Percentiles rank a stretch among this genome's conserved stretches.
Conservation (phyloP, 176 grass and related monocot genomes). For the Cenchrus purpureus region DNA sequence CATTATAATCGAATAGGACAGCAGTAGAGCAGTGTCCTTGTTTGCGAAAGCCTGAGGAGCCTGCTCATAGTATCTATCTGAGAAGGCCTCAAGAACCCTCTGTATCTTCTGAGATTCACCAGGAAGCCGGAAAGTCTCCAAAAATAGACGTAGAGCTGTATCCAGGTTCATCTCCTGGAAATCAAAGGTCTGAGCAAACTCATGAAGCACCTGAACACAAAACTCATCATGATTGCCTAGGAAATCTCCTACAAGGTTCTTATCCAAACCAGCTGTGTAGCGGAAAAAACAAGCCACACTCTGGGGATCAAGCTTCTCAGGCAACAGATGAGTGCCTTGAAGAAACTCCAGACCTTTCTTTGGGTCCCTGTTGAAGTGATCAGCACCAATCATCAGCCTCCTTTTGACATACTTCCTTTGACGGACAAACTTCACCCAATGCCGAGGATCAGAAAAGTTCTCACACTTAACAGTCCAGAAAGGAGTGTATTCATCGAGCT, state of each 20-base stretch:
- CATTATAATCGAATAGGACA: constrained; percentile 98
- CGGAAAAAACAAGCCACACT: constrained; percentile 98
- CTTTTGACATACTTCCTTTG: constrained; percentile 93
- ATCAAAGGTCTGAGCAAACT: constrained; percentile 97
- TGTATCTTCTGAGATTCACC: constrained; percentile 99
- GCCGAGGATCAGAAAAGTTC: constrained; percentile 75
- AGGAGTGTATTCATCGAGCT: constrained; percentile 83
- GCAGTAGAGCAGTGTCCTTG: constrained; percentile 90
- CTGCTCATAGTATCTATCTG: constrained; percentile 97
- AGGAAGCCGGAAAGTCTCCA: constrained; percentile 90
- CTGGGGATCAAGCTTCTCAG: constrained; percentile 96
- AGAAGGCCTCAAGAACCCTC: constrained; percentile 98
- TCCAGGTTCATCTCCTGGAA: constrained; percentile 90
- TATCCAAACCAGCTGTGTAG: constrained; percentile 92
- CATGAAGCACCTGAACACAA: constrained; percentile 97
- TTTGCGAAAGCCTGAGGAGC: constrained; percentile 81
- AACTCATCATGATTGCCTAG: constrained; percentile 99
- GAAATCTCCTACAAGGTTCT: constrained; percentile 98
- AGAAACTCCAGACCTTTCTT: constrained; percentile 99
- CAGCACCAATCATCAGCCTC: constrained; percentile 92
- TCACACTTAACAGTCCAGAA: constrained; percentile 95
- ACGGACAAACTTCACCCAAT: constrained; percentile 97
- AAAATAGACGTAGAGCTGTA: constrained; percentile 91
- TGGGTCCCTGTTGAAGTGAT: constrained; percentile 97
- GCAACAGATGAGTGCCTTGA: constrained; percentile 95